These are phyloP conservation scores for Hansenula sp. DNA, from an alignment of 1,139 yeast species.

Conservation along the genomic window DNA sequence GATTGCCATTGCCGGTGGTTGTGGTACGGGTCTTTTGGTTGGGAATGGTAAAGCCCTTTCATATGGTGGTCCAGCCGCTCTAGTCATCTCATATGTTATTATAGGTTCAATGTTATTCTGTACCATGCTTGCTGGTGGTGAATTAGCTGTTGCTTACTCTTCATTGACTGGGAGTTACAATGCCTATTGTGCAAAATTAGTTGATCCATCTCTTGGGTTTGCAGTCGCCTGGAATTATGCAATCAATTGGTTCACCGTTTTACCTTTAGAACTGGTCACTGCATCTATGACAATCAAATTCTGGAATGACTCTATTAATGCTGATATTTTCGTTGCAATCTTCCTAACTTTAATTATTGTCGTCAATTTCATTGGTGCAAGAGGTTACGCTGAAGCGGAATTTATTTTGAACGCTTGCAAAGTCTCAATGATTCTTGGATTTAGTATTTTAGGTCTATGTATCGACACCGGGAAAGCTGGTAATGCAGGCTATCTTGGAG, in stretches of 20 bases:
- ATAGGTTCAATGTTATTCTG: conserved; percentile 65
- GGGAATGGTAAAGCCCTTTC: conserved; percentile 65
- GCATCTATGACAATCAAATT: conserved; percentile 61
- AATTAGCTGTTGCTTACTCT: conserved; percentile 61
- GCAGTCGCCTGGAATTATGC: conserved; percentile 74
- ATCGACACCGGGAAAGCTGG: conserved; percentile 68
- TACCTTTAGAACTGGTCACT: conserved; percentile 73
- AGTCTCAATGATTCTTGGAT: conserved; percentile 56
- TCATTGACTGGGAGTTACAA: conserved; percentile 75
- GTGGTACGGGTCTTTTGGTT: conserved; percentile 70
- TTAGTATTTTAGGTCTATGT: conserved; percentile 56
- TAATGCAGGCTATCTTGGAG: conserved; percentile 54
- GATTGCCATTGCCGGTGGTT: conserved; percentile 78
- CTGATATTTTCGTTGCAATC: conserved; percentile 59
- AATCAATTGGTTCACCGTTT: conserved; percentile 67
- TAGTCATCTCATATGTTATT: conserved; percentile 60
- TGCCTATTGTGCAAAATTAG: conserved; percentile 55
- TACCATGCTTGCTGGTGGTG: conserved; percentile 75
- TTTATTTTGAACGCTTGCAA: conserved; percentile 53
- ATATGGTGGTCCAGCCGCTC: conserved; percentile 76
- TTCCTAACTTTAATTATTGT: conserved; percentile 50
- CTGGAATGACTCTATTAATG: conserved; percentile 54
- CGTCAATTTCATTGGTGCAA: conserved; percentile 61
- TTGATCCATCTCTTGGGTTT: conserved; percentile 74
- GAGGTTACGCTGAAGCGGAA: conserved; percentile 29